phyloP scores from a whole-genome alignment of 257 asterid genomes.

The Schizonepeta tenuifolia region DNA sequence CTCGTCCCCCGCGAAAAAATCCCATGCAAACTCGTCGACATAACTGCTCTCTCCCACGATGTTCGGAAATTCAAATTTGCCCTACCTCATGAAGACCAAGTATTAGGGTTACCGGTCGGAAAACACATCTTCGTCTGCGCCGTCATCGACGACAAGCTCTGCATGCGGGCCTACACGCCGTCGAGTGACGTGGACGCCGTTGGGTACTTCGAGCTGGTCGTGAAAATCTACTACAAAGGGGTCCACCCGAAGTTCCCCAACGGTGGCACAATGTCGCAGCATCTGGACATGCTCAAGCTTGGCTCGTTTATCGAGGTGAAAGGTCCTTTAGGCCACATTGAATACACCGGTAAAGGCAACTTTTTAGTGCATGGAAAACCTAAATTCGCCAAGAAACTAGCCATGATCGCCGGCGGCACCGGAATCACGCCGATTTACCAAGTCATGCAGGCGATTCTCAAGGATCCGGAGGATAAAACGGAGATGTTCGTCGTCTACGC shows the following conservation, averaged over 20 bases:
- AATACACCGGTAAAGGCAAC: conserved; percentile 67
- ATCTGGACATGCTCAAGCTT: conserved; percentile 55
- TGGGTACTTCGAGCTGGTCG: conserved; percentile 80
- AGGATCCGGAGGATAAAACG: conserved; percentile 77
- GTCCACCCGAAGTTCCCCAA: conserved; percentile 83
- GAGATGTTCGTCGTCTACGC: conserved; percentile 86
- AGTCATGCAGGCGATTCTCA: conserved; percentile 81
- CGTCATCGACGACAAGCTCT: conserved; percentile 62
- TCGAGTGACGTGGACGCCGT: conserved; percentile 61
- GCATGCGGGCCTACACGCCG: conserved; percentile 97
- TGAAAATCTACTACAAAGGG: conserved; percentile 70
- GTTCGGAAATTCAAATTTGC: conserved; percentile 70
- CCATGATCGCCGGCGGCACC: conserved; percentile 93
- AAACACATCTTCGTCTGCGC: conserved; percentile 87
- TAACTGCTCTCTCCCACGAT: conserved; percentile 68
- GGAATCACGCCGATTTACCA: conserved; percentile 92
- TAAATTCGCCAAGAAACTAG: conserved; percentile 66
- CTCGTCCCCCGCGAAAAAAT: conserved; percentile 70
- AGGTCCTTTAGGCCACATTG: conserved; percentile 94
- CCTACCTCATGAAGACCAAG: conserved; percentile 68
- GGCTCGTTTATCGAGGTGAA: conserved; percentile 70
- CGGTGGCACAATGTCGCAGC: conserved; percentile 87
- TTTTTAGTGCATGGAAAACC: conserved; percentile 65
- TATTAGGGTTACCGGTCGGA: conserved; percentile 76
- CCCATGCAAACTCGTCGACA: conserved; percentile 68